Evolutionary conservation across 139 green algal genomes (phyloP), one percentile per base, ranked within the genome.

Genomic region (Chlamydomonas sphaeroides): DNA sequence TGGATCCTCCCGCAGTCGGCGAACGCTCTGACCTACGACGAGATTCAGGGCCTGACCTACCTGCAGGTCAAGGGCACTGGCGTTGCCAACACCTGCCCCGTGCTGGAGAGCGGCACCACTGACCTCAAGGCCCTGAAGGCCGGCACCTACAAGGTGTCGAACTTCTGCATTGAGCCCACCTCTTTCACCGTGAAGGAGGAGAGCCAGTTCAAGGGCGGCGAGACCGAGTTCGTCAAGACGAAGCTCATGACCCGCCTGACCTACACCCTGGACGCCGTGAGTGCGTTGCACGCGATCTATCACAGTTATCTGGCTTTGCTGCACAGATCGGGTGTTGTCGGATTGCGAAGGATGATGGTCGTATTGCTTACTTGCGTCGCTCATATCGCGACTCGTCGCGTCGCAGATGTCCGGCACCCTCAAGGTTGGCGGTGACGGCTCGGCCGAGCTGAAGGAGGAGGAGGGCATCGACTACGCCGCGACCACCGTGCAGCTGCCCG

Each of bases 101-200:
- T 97, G 28, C 87, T 99, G 51, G 88, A 94, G 57, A 80, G 57
- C 25, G 95, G 95, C 75, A 92, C 89, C 56, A 92, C 91, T 68
- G 91, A 96, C 86, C 83, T 95, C 51, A 96, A 94, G 86, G 93
- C 95, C 79, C 72, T 99, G 53, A 95, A 97, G 91, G 66, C 93
- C 32, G 96, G 97, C 80, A 93, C 90, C 84, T 99, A 99, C 95
- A 94, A 91, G 83, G 53, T 99, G 45, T 76, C 93, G 30, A 98
- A 98, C 89, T 96, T 99, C 85, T 99, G 97, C 96, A 93, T 99
- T 89, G 97, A 99, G 96, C 97, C 97, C 77, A 99, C 97, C 78
- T 94, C 87, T 53, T 96, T 98, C 92, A 97, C 89, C 23, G 95
- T 98, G 28, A 98, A 98, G 93, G 87, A 90, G 83, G 87, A 90